Evolutionary conservation across 2,329 filamentous ascomycete genomes (phyloP).

Genomic region (Colletotrichum eleusines): DNA sequence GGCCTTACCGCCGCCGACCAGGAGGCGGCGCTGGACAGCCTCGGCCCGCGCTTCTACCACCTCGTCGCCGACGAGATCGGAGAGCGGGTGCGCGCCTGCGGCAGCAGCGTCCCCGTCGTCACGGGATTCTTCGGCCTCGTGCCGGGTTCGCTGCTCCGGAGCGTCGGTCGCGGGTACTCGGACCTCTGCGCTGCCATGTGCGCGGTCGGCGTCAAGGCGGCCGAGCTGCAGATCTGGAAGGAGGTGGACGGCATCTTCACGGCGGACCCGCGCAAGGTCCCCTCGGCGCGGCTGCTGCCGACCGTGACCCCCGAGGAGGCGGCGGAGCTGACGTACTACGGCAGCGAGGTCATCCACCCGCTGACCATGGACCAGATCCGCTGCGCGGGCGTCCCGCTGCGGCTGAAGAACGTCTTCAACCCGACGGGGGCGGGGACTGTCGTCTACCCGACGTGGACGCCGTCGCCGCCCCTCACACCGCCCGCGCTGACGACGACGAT

Average conservation of each 20-base stretch:
- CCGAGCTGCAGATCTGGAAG: conserved; percentile 98
- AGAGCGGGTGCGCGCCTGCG: conserved; percentile 73
- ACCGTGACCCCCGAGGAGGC: conserved; percentile 95
- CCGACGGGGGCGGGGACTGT: conserved; percentile 82
- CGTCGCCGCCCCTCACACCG: conserved; percentile 68
- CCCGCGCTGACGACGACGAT: conserved; percentile 52
- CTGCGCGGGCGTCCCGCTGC: conserved; percentile 84
- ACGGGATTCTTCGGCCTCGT: conserved; percentile 98
- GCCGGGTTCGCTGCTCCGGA: conserved; percentile 87
- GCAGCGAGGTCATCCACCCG: conserved; percentile 96
- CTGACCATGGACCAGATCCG: conserved; percentile 98
- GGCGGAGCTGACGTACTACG: conserved; percentile 93
- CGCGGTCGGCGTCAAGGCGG: conserved; percentile 85
- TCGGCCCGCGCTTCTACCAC: conserved; percentile 79
- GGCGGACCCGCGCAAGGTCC: conserved; percentile 87
- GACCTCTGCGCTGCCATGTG: conserved; percentile 94
- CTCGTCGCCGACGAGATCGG: conserved; percentile 70
- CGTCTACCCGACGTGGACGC: conserved; percentile 78
- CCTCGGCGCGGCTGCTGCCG: conserved; percentile 85
- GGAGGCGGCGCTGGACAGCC: conserved; percentile 67
- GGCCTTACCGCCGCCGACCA: conserved; percentile 80
- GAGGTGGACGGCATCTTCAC: conserved; percentile 96
- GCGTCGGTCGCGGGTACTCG: conserved; percentile 93
- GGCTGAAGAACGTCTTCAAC: conserved; percentile 93
- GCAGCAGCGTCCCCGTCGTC: conserved; percentile 77